These are phyloP conservation scores for Penicillium crystallinum DNA, from an alignment of 495 filamentous ascomycete species.

Conservation along the genomic window DNA sequence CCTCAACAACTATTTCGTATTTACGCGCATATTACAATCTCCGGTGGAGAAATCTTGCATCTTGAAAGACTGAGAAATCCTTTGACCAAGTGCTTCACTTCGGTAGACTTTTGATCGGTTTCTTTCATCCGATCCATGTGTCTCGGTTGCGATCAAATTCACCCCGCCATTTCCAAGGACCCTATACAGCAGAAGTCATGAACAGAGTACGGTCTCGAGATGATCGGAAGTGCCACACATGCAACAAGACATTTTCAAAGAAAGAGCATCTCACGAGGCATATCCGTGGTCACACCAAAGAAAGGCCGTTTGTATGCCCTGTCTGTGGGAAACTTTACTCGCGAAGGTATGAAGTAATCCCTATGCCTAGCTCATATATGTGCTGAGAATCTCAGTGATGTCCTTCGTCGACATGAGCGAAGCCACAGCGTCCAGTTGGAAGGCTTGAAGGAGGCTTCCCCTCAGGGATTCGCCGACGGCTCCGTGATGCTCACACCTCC, in stretches of 20 bases:
- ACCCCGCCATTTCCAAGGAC: not conserved
- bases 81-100: not conserved
- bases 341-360: conserved; percentile 13
- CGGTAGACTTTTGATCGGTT: not conserved
- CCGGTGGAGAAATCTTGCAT: conserved; percentile 13
- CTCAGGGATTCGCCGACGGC: not conserved
- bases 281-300: conserved; percentile 31
- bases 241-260: conserved; percentile 29
- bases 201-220: conserved; percentile 6
- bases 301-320: conserved; percentile 27
- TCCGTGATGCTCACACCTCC: conserved; percentile 1
- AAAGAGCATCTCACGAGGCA: conserved; percentile 30
- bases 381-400: conserved; percentile 14
- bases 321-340: conserved; percentile 27
- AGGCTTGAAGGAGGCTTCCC: not conserved
- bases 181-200: not conserved
- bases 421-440: conserved; percentile 8
- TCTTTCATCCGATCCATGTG: not conserved
- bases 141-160: not conserved
- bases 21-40: not conserved
- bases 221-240: conserved; percentile 12
- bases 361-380: not conserved
- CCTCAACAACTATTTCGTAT: not conserved
- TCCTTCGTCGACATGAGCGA: conserved; percentile 21
- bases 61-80: conserved; percentile 15